A percentile compares a stretch with the other conserved stretches of the same genome.
Evolutionary conservation across 2,329 filamentous ascomycete species (phyloP).

Genomic region (Fusarium brevicatenulatum): DNA sequence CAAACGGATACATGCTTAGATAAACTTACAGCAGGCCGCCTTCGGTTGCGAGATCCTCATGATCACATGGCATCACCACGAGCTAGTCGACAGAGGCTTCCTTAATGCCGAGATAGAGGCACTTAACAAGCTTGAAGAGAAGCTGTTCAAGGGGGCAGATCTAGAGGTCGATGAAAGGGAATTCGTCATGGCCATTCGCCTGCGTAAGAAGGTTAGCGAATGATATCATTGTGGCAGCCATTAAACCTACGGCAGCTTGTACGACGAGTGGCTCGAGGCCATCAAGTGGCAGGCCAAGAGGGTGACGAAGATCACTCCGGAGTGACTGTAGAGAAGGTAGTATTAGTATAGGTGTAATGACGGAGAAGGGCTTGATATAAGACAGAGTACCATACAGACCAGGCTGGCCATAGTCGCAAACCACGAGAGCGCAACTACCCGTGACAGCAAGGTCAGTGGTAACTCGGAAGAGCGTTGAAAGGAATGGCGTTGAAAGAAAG

Average conservation of each 20-base stretch:
- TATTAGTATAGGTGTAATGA: not conserved
- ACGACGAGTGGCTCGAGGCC: not conserved
- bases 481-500: not conserved
- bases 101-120: not conserved
- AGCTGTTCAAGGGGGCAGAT: not conserved
- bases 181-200: not conserved
- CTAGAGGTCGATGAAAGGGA: too few species aligned
- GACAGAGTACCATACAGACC: not conserved
- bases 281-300: not conserved
- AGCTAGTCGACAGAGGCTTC: too few species aligned
- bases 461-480: not conserved
- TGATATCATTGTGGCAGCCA: not conserved
- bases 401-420: not conserved
- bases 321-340: not conserved
- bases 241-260: not conserved
- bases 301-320: too few species aligned
- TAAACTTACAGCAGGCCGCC: rapidly evolving
- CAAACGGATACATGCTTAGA: not conserved
- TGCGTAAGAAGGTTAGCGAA: not conserved
- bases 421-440: not conserved
- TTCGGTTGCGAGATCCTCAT: not conserved
- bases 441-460: not conserved
- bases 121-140: not conserved
- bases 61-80: too few species aligned
- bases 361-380: not conserved